These are phyloP conservation scores for Trichoderma koningiopsis DNA, from an alignment of 2,329 filamentous ascomycete genomes.

Conservation along the genomic window DNA sequence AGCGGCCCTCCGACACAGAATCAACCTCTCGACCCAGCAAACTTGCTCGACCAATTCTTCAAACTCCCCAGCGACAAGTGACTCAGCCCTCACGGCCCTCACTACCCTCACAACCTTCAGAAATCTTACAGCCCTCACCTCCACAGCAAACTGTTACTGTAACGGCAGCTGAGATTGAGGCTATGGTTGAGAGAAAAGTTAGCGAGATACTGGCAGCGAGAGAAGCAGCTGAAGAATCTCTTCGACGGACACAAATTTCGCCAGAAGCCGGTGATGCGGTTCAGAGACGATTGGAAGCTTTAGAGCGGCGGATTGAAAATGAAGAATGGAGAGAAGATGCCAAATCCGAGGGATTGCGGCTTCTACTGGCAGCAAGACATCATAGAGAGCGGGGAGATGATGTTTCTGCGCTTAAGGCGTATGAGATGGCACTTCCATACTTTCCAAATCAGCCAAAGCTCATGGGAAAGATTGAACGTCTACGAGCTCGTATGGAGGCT, in stretches of 20 bases:
- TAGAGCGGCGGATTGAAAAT: slow-evolving; percentile 80
- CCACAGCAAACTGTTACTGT: slow-evolving; percentile 49
- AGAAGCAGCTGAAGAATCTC: slow-evolving; percentile 49
- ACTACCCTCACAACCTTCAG: slow-evolving; percentile 32
- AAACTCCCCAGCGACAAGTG: slow-evolving; percentile 27
- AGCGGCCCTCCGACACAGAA: slow-evolving; percentile 49
- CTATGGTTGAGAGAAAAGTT: slow-evolving; percentile 89
- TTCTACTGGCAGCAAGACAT: slow-evolving; percentile 87
- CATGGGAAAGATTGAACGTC: slow-evolving; percentile 66
- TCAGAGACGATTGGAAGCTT: slow-evolving; percentile 75
- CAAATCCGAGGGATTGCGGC: slow-evolving; percentile 79
- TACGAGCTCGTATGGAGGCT: slow-evolving; percentile 55
- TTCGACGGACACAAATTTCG: slow-evolving; percentile 34
- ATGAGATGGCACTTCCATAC: slow-evolving; percentile 78
- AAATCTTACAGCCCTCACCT: slow-evolving; percentile 17
- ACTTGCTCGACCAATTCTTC: slow-evolving; percentile 42
- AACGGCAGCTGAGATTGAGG: slow-evolving; percentile 78
- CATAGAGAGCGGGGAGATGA: slow-evolving; percentile 84
- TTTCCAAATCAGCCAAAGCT: slow-evolving; percentile 86
- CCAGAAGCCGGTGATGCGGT: slow-evolving; percentile 73
- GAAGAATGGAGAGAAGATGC: slow-evolving; percentile 66
- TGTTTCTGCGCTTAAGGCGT: slow-evolving; percentile 77
- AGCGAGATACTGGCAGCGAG: slow-evolving; percentile 84
- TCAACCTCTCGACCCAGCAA: slow-evolving; percentile 51
- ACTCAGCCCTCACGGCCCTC: background rate